These are phyloP conservation scores for Backusella psychrophila DNA, from an alignment of 192 early-diverging fungal species.

Conservation along the genomic window DNA sequence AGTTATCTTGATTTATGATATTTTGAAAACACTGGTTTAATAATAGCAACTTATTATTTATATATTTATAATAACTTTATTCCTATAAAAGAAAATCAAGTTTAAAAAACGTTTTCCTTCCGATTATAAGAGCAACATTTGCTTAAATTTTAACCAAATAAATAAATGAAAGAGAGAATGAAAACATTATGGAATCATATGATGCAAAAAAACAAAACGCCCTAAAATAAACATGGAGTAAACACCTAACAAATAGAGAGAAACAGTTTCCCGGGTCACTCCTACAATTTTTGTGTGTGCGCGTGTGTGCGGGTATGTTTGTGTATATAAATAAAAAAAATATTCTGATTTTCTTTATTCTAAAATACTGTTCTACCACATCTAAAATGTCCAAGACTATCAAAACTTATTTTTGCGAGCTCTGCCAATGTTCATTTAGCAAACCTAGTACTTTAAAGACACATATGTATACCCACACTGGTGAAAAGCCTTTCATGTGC, in stretches of 20 bases:
- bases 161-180: no score
- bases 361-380: neutral
- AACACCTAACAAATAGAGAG: neutral
- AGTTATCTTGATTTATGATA: neutral
- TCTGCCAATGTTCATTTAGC: neutral
- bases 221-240: neutral
- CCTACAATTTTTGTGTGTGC: neutral
- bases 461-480: slow-evolving; percentile 74
- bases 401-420: neutral
- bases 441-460: neutral
- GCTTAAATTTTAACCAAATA: neutral
- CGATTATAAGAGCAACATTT: neutral
- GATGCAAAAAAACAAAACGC: neutral
- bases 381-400: neutral
- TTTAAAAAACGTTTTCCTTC: neutral
- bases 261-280: no score
- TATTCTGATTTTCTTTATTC: neutral
- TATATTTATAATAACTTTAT: neutral
- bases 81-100: neutral
- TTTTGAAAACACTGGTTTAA: neutral
- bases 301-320: neutral
- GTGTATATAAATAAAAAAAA: neutral
- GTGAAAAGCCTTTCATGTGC: slow-evolving; percentile 73
- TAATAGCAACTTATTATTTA: neutral
- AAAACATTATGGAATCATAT: no score